A percentile compares a stretch with the other conserved stretches of the same genome.
Evolutionary conservation across 2,329 filamentous ascomycete species (phyloP).

Genomic region (Pseudogymnoascus sp.): DNA sequence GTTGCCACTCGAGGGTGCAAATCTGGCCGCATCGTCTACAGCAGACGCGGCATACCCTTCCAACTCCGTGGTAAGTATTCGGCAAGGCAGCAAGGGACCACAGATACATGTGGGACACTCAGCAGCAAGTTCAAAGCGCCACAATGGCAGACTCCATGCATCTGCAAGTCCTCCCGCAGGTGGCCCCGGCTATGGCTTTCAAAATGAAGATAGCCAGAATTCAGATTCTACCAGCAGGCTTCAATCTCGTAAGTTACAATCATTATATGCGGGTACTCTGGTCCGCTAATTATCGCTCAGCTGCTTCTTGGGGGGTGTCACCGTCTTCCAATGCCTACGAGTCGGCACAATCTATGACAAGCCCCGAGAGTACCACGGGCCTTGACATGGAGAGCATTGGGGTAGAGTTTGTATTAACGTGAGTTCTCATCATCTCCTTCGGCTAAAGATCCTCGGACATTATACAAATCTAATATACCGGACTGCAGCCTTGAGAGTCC

Average conservation of each 20-base stretch:
- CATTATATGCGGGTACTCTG: neutral
- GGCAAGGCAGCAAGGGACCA: neutral
- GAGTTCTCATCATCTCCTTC: neutral
- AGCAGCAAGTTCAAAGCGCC: conserved; percentile 16
- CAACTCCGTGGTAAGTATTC: neutral
- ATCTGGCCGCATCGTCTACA: neutral
- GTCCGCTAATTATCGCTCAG: neutral
- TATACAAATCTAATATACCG: neutral
- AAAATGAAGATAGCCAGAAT: neutral
- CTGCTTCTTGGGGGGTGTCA: neutral
- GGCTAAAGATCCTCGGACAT: neutral
- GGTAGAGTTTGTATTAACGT: neutral
- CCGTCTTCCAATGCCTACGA: neutral
- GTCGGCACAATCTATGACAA: neutral
- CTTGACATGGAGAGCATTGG: neutral
- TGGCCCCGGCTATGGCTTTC: neutral
- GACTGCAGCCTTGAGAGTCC: neutral
- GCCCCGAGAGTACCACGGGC: neutral
- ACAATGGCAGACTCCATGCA: neutral
- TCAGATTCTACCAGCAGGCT: neutral
- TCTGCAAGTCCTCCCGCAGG: neutral
- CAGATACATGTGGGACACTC: neutral
- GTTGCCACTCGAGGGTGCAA: neutral
- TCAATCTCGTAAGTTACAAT: neutral
- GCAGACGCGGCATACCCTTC: conserved; percentile 13